Evolutionary conservation across 1,284 basidiomycete species (phyloP).

Genomic region (Ganoderma sinense): DNA sequence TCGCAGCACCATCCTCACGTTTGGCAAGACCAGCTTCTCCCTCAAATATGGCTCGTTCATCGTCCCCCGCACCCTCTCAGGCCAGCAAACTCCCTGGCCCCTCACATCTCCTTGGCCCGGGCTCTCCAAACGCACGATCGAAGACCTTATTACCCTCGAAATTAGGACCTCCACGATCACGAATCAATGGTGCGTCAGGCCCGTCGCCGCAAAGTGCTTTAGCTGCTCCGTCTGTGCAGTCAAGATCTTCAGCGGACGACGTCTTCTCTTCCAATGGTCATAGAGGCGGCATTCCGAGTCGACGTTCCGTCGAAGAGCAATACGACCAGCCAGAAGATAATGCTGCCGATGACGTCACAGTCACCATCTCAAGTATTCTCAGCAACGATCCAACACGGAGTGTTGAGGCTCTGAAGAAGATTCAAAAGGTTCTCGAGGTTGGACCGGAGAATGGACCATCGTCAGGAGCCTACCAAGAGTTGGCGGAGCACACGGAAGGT

Average conservation of each 20-base stretch:
- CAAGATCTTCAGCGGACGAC: constrained; percentile 26
- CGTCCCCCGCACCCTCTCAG: constrained; percentile 56
- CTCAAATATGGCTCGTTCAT: constrained; percentile 52
- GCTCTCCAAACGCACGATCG: constrained; percentile 60
- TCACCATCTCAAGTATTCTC: constrained; percentile 84
- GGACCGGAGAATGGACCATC: constrained; percentile 77
- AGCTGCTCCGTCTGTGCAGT: constrained; percentile 19
- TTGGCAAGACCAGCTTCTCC: constrained; percentile 72
- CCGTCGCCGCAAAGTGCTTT: constrained; percentile 13
- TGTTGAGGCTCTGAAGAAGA: constrained; percentile 93
- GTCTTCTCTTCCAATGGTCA: constrained; percentile 26
- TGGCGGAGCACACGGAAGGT: constrained; percentile 87
- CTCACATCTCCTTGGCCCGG: constrained; percentile 47
- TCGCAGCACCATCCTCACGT: constrained; percentile 56
- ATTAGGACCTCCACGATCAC: constrained; percentile 64
- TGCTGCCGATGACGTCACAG: constrained; percentile 66
- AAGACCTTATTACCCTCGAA: constrained; percentile 77
- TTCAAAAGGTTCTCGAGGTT: constrained; percentile 83
- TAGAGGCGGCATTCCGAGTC: constrained; percentile 12
- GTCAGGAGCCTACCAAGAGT: constrained; percentile 73
- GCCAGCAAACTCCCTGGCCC: constrained; percentile 38
- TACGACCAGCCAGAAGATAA: constrained; percentile 27
- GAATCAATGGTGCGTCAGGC: constrained; percentile 37
- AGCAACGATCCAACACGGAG: constrained; percentile 86
- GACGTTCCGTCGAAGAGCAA: constrained; percentile 16